A percentile compares a stretch with the other conserved stretches of the same genome.
Evolutionary conservation across 2,329 filamentous ascomycete species (phyloP).

Genomic region (Aspergillus quadricinctus): DNA sequence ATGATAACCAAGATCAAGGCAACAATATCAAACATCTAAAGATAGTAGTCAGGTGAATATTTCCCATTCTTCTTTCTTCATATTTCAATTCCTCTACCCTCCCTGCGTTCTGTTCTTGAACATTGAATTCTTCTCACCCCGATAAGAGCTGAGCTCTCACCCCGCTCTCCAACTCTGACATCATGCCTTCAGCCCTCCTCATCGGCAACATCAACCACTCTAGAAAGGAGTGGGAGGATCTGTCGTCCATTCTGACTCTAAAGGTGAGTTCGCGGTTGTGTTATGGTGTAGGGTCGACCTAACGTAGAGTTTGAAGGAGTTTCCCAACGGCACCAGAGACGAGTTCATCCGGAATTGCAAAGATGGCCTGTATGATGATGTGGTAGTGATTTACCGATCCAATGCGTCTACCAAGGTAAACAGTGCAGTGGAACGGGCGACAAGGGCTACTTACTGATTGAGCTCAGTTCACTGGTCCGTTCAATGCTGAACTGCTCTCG

Average conservation of each 20-base stretch:
- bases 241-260: constrained; percentile 38
- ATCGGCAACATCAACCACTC: constrained; percentile 43
- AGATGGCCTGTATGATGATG: constrained; percentile 52
- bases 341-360: constrained; percentile 55
- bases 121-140: neutral
- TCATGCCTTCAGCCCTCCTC: constrained; percentile 39
- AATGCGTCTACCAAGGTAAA: constrained; percentile 51
- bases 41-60: neutral
- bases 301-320: constrained; percentile 42
- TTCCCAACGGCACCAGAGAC: constrained; percentile 48
- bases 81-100: neutral
- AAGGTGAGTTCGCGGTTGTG: constrained; percentile 28
- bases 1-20: neutral
- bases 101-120: neutral
- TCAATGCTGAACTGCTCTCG: constrained; percentile 46
- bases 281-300: neutral
- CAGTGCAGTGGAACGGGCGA: neutral
- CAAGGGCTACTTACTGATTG: neutral
- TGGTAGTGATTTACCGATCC: constrained; percentile 55
- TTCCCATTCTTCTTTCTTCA: neutral
- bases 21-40: neutral
- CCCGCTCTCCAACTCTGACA: constrained; percentile 14
- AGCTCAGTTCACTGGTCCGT: constrained; percentile 41
- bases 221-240: constrained; percentile 40
- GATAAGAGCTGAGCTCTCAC: neutral